Percentiles rank a stretch among this genome's conserved stretches.
Conservation (phyloP, 345 rosid genomes). For the Rhodamnia argentea region DNA sequence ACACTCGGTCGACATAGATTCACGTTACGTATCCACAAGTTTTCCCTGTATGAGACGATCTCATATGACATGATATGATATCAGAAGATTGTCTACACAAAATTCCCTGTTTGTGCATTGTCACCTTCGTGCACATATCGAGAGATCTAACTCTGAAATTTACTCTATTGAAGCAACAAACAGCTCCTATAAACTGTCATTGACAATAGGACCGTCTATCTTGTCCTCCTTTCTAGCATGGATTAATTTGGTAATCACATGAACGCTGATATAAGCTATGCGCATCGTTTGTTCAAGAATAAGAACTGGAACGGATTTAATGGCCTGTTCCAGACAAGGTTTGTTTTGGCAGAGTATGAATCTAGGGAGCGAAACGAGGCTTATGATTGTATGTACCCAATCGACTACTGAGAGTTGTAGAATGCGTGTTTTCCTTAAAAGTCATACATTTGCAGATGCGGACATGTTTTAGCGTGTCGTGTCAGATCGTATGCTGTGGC, state of each 20-base stretch:
- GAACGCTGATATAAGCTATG: background rate
- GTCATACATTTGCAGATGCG: background rate
- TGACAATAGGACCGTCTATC: background rate
- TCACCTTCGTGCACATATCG: background rate
- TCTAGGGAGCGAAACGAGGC: background rate
- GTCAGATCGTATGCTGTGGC: background rate
- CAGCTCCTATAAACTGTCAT: background rate
- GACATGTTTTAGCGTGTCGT: too few species aligned
- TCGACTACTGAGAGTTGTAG: background rate
- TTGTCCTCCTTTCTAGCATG: background rate
- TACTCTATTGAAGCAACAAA: background rate
- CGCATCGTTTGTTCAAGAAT: background rate
- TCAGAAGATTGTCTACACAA: background rate
- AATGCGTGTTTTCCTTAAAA: background rate
- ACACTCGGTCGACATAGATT: background rate
- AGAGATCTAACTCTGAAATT: background rate
- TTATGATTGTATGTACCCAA: background rate
- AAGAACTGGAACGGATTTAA: background rate
- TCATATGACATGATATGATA: background rate
- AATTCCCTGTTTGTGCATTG: background rate
- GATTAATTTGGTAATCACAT: background rate
- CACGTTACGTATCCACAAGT: background rate
- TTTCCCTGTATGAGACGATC: background rate
- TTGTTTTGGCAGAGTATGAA: background rate
- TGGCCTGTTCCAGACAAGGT: background rate